These are phyloP conservation scores for Pyronema omphalodes DNA, from an alignment of 495 filamentous ascomycete species.

Conservation along the genomic window DNA sequence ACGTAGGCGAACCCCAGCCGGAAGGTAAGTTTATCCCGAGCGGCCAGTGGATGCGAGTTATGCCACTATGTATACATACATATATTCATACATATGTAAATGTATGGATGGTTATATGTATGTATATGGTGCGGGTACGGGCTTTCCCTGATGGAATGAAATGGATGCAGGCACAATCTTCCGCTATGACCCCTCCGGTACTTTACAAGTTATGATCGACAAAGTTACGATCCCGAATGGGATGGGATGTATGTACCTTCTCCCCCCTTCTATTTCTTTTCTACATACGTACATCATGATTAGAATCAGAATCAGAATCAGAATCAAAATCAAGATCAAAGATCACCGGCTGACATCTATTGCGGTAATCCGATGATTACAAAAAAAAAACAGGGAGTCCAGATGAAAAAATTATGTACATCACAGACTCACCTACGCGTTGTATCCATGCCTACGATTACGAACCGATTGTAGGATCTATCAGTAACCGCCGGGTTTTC, in stretches of 20 bases:
- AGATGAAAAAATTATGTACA: conserved; percentile 61
- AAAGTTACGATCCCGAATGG: conserved; percentile 72
- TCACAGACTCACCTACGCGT: conserved; percentile 57
- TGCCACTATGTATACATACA: no score
- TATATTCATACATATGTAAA: no score
- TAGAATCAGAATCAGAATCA: no score
- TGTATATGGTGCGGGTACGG: not conserved
- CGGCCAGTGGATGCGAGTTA: conserved; percentile 1
- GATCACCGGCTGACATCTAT: conserved; percentile 1
- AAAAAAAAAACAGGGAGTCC: conserved; percentile 30
- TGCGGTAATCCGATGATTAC: not conserved
- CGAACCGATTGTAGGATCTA: conserved; percentile 38
- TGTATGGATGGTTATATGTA: conserved; percentile 14
- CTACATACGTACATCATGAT: not conserved
- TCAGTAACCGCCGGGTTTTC: conserved; percentile 50
- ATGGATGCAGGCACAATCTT: conserved; percentile 32
- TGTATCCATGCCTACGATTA: conserved; percentile 63
- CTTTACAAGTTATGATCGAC: conserved; percentile 39
- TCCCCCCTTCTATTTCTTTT: not conserved
- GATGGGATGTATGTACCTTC: conserved; percentile 38
- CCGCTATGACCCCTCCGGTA: conserved; percentile 43
- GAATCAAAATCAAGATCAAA: no score
- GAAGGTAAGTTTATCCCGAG: conserved; percentile 29
- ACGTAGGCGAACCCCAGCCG: conserved; percentile 30
- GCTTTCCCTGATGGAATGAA: not conserved